Evolutionary conservation across 2,329 filamentous ascomycete species (phyloP), one percentile per base, ranked within the genome.

Genomic region (Colletotrichum zoysiae): DNA sequence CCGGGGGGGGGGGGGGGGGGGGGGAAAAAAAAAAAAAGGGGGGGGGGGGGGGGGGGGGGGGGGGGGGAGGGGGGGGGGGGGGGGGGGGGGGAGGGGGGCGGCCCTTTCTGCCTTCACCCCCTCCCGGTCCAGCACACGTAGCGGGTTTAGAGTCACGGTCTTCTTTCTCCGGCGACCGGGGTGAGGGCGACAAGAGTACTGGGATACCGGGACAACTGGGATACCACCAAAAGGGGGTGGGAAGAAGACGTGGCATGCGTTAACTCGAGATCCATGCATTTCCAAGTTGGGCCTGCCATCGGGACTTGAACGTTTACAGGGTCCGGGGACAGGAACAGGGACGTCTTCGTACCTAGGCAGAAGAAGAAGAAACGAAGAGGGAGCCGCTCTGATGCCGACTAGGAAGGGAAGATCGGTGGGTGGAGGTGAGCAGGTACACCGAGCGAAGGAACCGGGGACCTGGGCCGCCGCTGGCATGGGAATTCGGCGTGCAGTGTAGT

Each of bases 391-490:
- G 56, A 55, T 53, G 56, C 56, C 63, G 50, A 70, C 67, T 46
- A 46, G 18, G 44, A 11, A 14, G 30, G 55, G 50, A 67, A 61
- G 64, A 58, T 71, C 68, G 64, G 57, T 71, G 64, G 64, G 46
- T 30, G 64, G 40, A 38, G 44, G 46, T 33, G n/a, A 20, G 30
- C 9, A 46, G 44, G 33, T 20, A n/a, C 30, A 20, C 33, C 20
- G 51, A 56, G 53, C 30, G n/a, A 26, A 58, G n/a, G n/a, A 38
- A 58, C 53, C 12, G 56, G n/a, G 42, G 42, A 2, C 58, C 20
- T 61, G 30, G 44, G 14, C 59, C 44, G 14, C 59, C 44, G 35
- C 18, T 14, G 30, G 26, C 42, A 60, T 33, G 20, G 42, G 4
- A 1, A 61, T 42, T 50, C 42, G 57, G 42, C 20, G 42, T n/a